These are phyloP conservation scores for Dendryphion nanum DNA, from an alignment of 2,329 filamentous ascomycete species.

Conservation along the genomic window DNA sequence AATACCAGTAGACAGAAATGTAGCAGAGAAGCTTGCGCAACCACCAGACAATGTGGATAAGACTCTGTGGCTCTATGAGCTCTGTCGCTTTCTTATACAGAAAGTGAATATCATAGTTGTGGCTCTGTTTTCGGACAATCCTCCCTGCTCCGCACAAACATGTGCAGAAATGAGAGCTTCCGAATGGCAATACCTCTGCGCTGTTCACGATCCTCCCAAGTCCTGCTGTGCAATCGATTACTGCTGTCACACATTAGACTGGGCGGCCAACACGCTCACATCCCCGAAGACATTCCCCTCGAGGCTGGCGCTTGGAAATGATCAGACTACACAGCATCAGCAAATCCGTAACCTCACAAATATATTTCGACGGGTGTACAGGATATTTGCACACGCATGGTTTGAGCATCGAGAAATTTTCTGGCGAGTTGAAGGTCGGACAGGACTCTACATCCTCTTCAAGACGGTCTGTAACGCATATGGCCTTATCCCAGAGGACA, in stretches of 20 bases:
- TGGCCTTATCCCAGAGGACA: constrained; percentile 84
- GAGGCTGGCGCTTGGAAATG: constrained; percentile 62
- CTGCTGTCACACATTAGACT: constrained; percentile 97
- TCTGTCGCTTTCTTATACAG: constrained; percentile 91
- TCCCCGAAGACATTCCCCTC: constrained; percentile 95
- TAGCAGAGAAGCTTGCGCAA: constrained; percentile 72
- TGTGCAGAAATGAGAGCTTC: constrained; percentile 98
- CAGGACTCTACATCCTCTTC: constrained; percentile 94
- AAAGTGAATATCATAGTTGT: constrained; percentile 92
- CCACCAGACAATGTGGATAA: constrained; percentile 80
- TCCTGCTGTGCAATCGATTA: constrained; percentile 98
- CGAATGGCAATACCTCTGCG: constrained; percentile 98
- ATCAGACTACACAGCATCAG: constrained; percentile 38
- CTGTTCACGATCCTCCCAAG: constrained; percentile 94
- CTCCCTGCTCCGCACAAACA: constrained; percentile 82
- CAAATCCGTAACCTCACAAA: constrained; percentile 86
- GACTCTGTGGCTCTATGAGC: constrained; percentile 94
- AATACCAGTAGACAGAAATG: constrained; percentile 70
- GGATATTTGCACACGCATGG: constrained; percentile 98
- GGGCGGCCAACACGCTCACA: constrained; percentile 92
- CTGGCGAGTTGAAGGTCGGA: constrained; percentile 86
- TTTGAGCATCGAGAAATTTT: constrained; percentile 95
- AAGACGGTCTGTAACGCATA: constrained; percentile 96
- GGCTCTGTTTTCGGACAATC: constrained; percentile 86
- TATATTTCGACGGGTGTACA: constrained; percentile 89